Percentiles rank a stretch among this genome's conserved stretches.
Evolutionary conservation across 1,284 basidiomycete species (phyloP).

Genomic region (Irpex lacteus): DNA sequence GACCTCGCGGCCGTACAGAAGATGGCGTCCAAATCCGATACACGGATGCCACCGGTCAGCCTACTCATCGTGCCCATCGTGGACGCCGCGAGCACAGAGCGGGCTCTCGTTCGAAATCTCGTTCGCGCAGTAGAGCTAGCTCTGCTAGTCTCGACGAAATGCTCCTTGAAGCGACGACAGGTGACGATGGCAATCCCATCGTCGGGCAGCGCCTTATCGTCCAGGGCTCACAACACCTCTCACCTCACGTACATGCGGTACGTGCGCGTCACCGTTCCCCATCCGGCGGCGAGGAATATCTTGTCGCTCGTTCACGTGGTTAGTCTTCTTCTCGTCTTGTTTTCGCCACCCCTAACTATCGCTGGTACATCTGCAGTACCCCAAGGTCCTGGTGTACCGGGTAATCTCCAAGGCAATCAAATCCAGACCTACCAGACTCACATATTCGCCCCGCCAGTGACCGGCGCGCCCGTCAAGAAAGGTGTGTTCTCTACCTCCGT

Average conservation of each 20-base stretch:
- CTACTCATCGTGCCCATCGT: constrained; percentile 24
- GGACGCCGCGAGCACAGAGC: constrained; percentile 16
- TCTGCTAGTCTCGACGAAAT: constrained; percentile 54
- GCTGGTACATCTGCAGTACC: constrained; percentile 12
- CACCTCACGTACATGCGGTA: constrained; percentile 12
- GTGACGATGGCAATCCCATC: constrained; percentile 23
- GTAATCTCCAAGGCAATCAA: constrained; percentile 37
- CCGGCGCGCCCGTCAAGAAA: constrained; percentile 66
- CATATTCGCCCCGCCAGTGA: constrained; percentile 66
- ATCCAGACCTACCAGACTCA: constrained; percentile 57
- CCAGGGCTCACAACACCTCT: constrained; percentile 23
- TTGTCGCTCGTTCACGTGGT: constrained; percentile 22
- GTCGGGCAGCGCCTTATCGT: constrained; percentile 11
- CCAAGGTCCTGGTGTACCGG: constrained; percentile 20
- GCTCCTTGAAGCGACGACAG: constrained; percentile 53
- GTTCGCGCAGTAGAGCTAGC: constrained; percentile 31
- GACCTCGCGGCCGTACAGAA: constrained; percentile 21
- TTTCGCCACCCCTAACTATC: background rate
- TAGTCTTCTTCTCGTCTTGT: background rate
- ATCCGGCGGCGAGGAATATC: constrained; percentile 24
- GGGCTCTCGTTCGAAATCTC: constrained; percentile 23
- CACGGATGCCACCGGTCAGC: constrained; percentile 19
- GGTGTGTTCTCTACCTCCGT: constrained; percentile 16
- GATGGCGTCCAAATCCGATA: constrained; percentile 28
- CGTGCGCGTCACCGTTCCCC: constrained; percentile 24